Percentiles rank a stretch among this genome's conserved stretches.
phyloP scores from a whole-genome alignment of 495 filamentous ascomycete genomes.

The Physcia stellaris region DNA sequence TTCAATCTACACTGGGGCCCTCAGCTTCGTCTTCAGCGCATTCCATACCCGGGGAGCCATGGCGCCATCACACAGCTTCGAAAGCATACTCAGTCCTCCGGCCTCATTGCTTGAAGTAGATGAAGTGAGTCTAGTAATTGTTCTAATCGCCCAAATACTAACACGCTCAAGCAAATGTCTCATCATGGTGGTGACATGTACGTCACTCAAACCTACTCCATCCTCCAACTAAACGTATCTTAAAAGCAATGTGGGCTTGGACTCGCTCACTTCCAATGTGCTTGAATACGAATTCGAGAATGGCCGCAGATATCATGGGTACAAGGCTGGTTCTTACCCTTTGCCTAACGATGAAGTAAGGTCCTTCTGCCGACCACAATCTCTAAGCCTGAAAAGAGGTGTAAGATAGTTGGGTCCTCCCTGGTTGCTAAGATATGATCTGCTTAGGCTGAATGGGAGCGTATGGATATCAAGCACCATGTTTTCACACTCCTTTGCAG shows the following conservation, averaged over 20 bases:
- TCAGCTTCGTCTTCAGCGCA: no score
- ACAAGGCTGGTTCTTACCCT: slow-evolving; percentile 43
- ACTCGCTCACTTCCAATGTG: slow-evolving; percentile 34
- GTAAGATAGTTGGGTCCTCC: no score
- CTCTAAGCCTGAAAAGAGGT: no score
- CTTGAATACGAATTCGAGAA: slow-evolving; percentile 39
- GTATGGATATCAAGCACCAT: slow-evolving; percentile 47
- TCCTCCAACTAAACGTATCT: slow-evolving; percentile 1
- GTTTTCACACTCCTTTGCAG: slow-evolving; percentile 41
- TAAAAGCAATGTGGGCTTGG: slow-evolving; percentile 6
- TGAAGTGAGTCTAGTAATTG: slow-evolving; percentile 3
- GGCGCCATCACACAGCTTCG: no score
- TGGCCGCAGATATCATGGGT: slow-evolving; percentile 42
- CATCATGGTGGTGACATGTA: slow-evolving; percentile 6
- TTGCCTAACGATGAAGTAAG: slow-evolving; percentile 41
- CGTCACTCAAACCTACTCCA: background rate
- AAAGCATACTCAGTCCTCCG: slow-evolving; percentile 9
- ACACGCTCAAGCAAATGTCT: slow-evolving; percentile 4
- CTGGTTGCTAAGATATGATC: background rate
- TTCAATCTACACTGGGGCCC: no score
- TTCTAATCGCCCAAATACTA: background rate
- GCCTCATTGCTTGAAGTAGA: slow-evolving; percentile 14
- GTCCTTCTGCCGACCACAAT: no score
- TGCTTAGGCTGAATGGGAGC: slow-evolving; percentile 31
- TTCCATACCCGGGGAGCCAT: no score